These are phyloP conservation scores for Gossypium bickii DNA, from an alignment of 345 rosid species.

Conservation along the genomic window DNA sequence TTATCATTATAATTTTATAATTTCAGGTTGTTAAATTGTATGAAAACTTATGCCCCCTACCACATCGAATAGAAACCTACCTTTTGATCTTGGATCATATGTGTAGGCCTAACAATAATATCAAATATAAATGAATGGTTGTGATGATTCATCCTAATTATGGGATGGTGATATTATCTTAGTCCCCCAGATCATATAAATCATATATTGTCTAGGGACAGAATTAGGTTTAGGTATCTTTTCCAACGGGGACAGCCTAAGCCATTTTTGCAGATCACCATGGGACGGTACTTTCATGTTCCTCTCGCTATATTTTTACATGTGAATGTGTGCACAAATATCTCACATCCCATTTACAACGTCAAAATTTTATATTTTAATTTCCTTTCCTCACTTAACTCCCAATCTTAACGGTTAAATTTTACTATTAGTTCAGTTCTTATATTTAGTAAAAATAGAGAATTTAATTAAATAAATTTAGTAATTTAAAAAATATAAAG, in stretches of 20 bases:
- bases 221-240: neutral
- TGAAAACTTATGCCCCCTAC: neutral
- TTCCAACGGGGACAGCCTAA: neutral
- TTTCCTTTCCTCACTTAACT: neutral
- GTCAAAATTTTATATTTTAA: neutral
- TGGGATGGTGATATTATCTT: neutral
- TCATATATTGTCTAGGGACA: neutral
- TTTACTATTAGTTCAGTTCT: too few species aligned
- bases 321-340: neutral
- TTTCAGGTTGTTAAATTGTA: neutral
- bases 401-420: too few species aligned
- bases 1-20: too few species aligned
- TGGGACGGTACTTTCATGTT: slow-evolving; percentile 1
- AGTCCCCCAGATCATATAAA: neutral
- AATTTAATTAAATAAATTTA: too few species aligned
- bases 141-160: neutral
- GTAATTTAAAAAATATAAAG: too few species aligned
- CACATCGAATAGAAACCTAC: neutral
- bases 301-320: neutral
- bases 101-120: neutral
- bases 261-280: too few species aligned
- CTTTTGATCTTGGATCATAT: neutral
- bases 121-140: too few species aligned
- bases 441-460: too few species aligned
- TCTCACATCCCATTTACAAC: too few species aligned